Evolutionary conservation across 148 eudicot genomes (phyloP).

Genomic region (Vaccinium corymbosum): DNA sequence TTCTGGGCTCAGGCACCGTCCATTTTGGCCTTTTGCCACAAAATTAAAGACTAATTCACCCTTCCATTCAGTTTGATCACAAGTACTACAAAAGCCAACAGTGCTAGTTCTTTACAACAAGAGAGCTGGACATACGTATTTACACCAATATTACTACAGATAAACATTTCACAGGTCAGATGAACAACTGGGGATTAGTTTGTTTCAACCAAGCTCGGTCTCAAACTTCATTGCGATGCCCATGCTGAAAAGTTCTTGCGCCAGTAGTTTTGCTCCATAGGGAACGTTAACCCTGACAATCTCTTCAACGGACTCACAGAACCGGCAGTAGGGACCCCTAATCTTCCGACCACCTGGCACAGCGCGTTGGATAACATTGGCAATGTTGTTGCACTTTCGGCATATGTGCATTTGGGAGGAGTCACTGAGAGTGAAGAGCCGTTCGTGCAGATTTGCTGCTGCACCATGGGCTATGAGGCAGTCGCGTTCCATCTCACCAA

Average conservation of each 20-base stretch:
- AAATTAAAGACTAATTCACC: neutral
- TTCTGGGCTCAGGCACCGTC: neutral
- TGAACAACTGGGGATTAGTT: neutral
- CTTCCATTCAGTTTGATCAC: neutral
- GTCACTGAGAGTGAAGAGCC: constrained; percentile 90
- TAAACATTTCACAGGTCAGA: neutral
- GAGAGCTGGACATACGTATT: neutral
- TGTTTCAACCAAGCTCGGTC: constrained; percentile 56
- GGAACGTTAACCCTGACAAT: constrained; percentile 77
- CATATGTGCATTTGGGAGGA: constrained; percentile 87
- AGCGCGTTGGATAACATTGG: constrained; percentile 65
- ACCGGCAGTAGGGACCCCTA: constrained; percentile 79
- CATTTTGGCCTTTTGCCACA: neutral
- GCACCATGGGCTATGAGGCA: constrained; percentile 97
- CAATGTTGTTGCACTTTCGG: constrained; percentile 55
- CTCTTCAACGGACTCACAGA: constrained; percentile 73
- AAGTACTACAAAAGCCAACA: neutral
- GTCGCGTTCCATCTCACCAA: constrained; percentile 95
- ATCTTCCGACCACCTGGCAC: constrained; percentile 69
- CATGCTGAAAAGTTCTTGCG: constrained; percentile 95
- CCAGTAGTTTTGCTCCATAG: constrained; percentile 84
- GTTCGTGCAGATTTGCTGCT: constrained; percentile 84
- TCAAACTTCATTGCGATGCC: constrained; percentile 86
- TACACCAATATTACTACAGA: neutral
- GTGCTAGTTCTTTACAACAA: neutral